Evolutionary conservation across 768 basidiomycete genomes (phyloP).

Genomic region (Termitomyces sp.): DNA sequence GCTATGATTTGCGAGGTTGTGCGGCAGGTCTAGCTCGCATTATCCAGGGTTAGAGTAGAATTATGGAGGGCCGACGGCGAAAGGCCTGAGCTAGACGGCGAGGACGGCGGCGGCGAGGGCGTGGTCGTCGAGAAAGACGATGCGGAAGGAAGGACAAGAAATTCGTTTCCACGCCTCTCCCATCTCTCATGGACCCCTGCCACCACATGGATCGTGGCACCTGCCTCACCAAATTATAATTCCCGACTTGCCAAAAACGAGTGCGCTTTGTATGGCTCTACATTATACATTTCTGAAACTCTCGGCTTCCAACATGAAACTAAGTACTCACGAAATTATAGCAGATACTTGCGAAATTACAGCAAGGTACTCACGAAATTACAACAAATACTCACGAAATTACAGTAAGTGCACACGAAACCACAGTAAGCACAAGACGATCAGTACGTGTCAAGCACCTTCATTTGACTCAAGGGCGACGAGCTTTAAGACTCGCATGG

Average conservation of each 20-base stretch:
- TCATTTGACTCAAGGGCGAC: not conserved
- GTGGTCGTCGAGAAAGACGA: constrained; percentile 18
- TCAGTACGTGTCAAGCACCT: not conserved
- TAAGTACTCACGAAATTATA: no score
- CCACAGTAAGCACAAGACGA: no score
- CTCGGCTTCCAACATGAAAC: not conserved
- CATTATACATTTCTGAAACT: no score
- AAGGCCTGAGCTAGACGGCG: constrained; percentile 13
- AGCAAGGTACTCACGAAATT: no score
- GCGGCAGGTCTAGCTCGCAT: constrained; percentile 25
- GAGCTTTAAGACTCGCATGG: not conserved
- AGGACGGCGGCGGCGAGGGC: constrained; percentile 13
- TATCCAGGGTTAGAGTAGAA: constrained; percentile 20
- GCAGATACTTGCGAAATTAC: no score
- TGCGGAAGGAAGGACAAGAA: constrained; percentile 15
- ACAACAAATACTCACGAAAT: no score
- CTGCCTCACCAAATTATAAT: not conserved
- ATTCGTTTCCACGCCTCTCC: constrained; percentile 14
- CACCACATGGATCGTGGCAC: constrained; percentile 7
- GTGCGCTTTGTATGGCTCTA: no score
- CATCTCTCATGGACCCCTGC: constrained; percentile 18
- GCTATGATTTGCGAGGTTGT: constrained; percentile 18
- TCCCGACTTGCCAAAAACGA: not conserved
- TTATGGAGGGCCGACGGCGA: constrained; percentile 1
- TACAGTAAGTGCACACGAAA: no score